Conservation (phyloP, 169 alveolate genomes). For the Eimeria tenella region DNA sequence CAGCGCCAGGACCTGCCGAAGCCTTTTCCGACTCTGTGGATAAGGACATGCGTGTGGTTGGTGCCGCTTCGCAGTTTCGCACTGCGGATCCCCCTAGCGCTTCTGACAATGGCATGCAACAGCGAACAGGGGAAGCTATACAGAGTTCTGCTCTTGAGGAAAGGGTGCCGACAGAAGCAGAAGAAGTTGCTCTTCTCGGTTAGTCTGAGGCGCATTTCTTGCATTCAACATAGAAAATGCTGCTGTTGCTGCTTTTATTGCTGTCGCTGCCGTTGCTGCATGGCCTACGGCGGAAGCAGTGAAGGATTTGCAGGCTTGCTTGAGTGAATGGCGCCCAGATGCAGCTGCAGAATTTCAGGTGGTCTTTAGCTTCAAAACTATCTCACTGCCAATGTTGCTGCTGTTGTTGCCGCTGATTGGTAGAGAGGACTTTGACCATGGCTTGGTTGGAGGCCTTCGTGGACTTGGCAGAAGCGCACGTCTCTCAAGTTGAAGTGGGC, state of each 20-base stretch:
- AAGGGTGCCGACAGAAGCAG: background rate
- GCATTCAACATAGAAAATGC: background rate
- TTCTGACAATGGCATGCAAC: background rate
- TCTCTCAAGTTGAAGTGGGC: conserved; percentile 20
- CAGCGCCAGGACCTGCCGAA: background rate
- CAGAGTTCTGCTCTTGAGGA: background rate
- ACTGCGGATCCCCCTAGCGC: conserved; percentile 12
- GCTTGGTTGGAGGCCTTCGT: conserved; percentile 40
- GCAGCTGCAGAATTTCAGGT: background rate
- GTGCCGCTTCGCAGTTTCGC: background rate
- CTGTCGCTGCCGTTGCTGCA: conserved; percentile 34
- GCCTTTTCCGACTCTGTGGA: background rate
- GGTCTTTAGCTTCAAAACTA: background rate
- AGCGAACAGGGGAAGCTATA: background rate
- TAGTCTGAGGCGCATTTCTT: background rate
- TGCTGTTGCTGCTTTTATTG: conserved; percentile 21
- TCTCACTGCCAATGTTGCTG: background rate
- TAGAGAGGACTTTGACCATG: conserved; percentile 2
- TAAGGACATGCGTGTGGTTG: background rate
- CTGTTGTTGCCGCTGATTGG: background rate
- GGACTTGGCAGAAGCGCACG: background rate
- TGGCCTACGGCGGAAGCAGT: background rate
- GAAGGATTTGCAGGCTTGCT: background rate
- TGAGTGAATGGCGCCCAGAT: background rate
- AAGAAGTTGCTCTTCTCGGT: background rate